Percentiles rank a stretch among this genome's conserved stretches.
These are phyloP conservation scores for Lentinula guzmanii DNA, from an alignment of 768 basidiomycete genomes.

Conservation along the genomic window DNA sequence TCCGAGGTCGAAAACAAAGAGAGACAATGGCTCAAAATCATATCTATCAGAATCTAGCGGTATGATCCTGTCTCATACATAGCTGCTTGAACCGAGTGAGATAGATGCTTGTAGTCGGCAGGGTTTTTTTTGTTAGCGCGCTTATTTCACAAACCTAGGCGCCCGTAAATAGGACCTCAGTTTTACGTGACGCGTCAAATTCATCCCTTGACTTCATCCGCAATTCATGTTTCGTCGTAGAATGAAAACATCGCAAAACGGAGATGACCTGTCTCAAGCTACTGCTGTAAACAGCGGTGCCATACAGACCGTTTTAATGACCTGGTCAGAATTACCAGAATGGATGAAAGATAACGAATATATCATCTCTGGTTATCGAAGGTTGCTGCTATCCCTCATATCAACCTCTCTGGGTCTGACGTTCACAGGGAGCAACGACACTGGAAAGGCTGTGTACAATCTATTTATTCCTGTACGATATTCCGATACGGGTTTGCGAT, in stretches of 20 bases:
- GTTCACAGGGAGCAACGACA: slow-evolving; percentile 44
- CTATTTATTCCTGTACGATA: slow-evolving; percentile 61
- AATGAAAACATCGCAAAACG: background rate
- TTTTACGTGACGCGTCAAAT: too few species aligned
- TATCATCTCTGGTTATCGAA: slow-evolving; percentile 63
- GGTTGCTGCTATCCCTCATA: slow-evolving; percentile 30
- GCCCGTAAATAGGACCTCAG: too few species aligned
- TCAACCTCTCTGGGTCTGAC: background rate
- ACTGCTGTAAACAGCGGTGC: background rate
- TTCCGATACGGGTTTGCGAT: slow-evolving; percentile 4
- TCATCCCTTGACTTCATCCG: background rate
- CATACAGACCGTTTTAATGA: background rate
- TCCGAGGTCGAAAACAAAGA: too few species aligned
- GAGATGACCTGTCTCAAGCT: background rate
- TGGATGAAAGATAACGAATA: slow-evolving; percentile 76
- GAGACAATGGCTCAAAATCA: too few species aligned
- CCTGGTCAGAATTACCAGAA: slow-evolving; percentile 54
- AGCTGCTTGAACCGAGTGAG: background rate
- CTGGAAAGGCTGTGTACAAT: slow-evolving; percentile 57
- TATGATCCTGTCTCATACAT: background rate
- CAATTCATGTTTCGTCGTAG: background rate
- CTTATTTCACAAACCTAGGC: too few species aligned
- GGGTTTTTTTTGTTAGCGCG: too few species aligned
- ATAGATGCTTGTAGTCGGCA: too few species aligned
- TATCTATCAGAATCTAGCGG: too few species aligned